Base-by-base conservation (phyloP, 768 basidiomycete genomes). In the Tephrocybe sp. region DNA sequence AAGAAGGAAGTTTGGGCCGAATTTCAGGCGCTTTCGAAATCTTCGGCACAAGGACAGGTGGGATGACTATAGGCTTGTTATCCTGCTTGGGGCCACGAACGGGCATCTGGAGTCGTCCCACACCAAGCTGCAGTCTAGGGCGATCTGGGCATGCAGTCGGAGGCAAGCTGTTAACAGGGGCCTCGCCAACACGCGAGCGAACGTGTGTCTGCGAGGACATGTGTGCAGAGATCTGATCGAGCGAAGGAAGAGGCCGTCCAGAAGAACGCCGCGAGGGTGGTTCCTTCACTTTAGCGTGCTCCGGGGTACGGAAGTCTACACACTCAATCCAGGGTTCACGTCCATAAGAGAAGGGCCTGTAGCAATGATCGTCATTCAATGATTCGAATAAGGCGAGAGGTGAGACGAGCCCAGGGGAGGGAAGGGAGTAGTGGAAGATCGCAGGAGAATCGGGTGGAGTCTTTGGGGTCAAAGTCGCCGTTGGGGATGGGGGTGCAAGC, bases 141-240 rank as follows among this genome's bases (percentile, higher is more conserved):
- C 57, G 57, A 51, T 61, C 58, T 59, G 38, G 59, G 56, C 44
- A 58, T 54, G 73, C 73, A 24, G 63, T 61, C 21, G 72, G 71
- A 32, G 73, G 60, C 43, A 69, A 71, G 53, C 56, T 58, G 25
- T 48, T 18, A 56, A 57, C 55, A 23, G 45, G 7, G 41, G 52
- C 45, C 18, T 52, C 21, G 30, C 58, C 56, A 40, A 54, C 57
- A 50, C 59, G 57, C 66, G 61, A 57, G 50, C 52, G 53, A 44
- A 67, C 62, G 53, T 70, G 65, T 45, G 65, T 65, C 28, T 73
- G 71, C 21, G 69, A 67, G 54, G 73, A 75, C 58, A 88, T 59
- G 55, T 76, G 86, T 36, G 87, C 83, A 26, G 83, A 80, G 52
- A 90, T 90, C 61, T 90, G 84, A 57, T 88, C 88, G 53, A 91